Percentiles rank a stretch among this genome's conserved stretches.
Evolutionary conservation across 352 stramenopile species (phyloP).

Genomic region (Pythium aphanidermatum): DNA sequence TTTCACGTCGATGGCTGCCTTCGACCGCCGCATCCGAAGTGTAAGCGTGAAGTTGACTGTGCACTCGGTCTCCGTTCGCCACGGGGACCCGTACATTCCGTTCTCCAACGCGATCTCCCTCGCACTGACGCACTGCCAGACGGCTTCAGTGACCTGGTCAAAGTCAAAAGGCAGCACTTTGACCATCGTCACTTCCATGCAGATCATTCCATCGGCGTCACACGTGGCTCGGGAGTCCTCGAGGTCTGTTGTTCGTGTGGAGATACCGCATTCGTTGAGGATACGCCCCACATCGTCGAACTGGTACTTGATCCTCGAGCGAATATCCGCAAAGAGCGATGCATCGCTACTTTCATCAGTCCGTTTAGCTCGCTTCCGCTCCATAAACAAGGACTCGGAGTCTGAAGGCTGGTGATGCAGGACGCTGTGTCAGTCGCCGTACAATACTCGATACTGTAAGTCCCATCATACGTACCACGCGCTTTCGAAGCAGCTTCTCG

Average conservation of each 20-base stretch:
- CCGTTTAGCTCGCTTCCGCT: constrained; percentile 2
- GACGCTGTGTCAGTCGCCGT: too few species aligned
- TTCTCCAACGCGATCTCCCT: not conserved
- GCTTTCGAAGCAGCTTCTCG: constrained; percentile 50
- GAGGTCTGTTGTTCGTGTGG: not conserved
- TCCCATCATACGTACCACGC: constrained; percentile 6
- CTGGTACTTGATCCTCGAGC: not conserved
- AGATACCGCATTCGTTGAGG: not conserved
- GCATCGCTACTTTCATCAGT: not conserved
- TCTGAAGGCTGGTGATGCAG: not conserved
- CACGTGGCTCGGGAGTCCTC: not conserved
- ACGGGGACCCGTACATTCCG: not conserved
- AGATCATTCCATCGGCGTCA: not conserved
- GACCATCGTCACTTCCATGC: constrained; percentile 1
- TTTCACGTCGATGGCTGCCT: not conserved
- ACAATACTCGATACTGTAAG: too few species aligned
- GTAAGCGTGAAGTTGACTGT: not conserved
- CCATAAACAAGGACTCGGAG: not conserved
- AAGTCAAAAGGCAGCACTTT: not conserved
- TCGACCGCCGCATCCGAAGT: not conserved
- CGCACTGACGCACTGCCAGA: too few species aligned
- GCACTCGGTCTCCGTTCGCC: not conserved
- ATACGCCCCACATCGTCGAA: not conserved
- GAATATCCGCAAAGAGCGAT: not conserved
- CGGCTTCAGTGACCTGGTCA: not conserved